phyloP scores from a whole-genome alignment of 768 basidiomycete genomes.

The Boletellus sp. region DNA sequence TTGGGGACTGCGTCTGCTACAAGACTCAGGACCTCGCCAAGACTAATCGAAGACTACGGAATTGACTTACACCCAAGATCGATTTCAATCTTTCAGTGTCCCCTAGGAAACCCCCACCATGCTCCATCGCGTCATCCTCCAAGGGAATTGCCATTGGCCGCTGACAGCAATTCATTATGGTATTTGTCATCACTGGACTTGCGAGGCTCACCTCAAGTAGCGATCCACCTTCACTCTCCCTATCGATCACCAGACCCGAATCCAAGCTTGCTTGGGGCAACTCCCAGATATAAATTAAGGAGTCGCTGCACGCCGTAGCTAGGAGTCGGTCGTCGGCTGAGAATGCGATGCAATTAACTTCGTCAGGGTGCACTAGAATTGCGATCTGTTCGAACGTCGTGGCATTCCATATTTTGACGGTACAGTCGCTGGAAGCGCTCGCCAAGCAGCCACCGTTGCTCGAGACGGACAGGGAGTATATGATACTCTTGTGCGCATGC shows the following conservation, averaged over 20 bases:
- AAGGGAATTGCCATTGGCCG: constrained; percentile 2
- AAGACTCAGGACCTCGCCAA: constrained; percentile 5
- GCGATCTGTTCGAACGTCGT: constrained; percentile 25
- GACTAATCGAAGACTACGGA: background rate
- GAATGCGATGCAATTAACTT: constrained; percentile 30
- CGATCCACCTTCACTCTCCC: constrained; percentile 18
- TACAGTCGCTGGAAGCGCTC: constrained; percentile 28
- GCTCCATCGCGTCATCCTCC: background rate
- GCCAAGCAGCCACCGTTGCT: constrained; percentile 26
- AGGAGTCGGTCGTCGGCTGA: constrained; percentile 28
- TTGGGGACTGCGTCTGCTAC: constrained; percentile 7
- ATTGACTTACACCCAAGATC: constrained; percentile 16
- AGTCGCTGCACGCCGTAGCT: constrained; percentile 32
- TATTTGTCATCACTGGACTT: background rate
- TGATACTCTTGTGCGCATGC: constrained; percentile 22
- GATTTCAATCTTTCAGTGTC: constrained; percentile 10
- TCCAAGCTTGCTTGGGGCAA: constrained; percentile 26
- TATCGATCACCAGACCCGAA: constrained; percentile 27
- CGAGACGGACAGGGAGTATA: constrained; percentile 26
- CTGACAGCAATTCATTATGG: constrained; percentile 12
- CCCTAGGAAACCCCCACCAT: background rate
- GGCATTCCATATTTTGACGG: constrained; percentile 30
- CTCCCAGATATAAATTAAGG: constrained; percentile 31
- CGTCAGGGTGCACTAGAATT: constrained; percentile 19
- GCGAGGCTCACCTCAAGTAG: constrained; percentile 23